These are phyloP conservation scores for Cynanchum wilfordii DNA, from an alignment of 257 asterid species.

Conservation along the genomic window DNA sequence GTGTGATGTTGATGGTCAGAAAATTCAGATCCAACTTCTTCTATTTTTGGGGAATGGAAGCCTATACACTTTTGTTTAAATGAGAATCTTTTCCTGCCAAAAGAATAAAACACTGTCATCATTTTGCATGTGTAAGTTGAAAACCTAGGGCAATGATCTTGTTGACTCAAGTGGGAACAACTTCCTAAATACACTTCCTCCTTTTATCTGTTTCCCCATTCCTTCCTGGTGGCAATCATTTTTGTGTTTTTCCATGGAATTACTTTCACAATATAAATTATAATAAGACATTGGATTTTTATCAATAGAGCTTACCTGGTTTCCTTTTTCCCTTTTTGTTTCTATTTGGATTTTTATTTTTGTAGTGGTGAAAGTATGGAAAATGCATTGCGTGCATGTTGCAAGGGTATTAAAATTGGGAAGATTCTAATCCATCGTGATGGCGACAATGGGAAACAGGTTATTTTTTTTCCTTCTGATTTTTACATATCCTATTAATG, in stretches of 20 bases:
- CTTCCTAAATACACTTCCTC: not conserved
- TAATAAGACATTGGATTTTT: not conserved
- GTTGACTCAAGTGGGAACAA: not conserved
- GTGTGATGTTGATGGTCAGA: not conserved
- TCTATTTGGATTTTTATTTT: slow-evolving; percentile 15
- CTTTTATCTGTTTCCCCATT: not conserved
- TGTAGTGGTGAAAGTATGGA: slow-evolving; percentile 99
- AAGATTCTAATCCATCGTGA: slow-evolving; percentile 93
- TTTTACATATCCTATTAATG: not conserved
- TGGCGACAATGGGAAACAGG: slow-evolving; percentile 98
- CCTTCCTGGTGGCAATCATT: not conserved
- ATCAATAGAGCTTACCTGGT: not conserved
- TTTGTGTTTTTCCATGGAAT: not conserved
- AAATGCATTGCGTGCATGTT: slow-evolving; percentile 97
- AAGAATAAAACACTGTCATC: not conserved
- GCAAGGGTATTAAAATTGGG: slow-evolving; percentile 98
- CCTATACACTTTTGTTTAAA: not conserved
- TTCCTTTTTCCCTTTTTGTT: not conserved
- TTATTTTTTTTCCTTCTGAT: slow-evolving; percentile 11
- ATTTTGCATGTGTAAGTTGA: not conserved
- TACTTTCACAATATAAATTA: not conserved
- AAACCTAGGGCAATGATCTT: not conserved
- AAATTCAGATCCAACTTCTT: not conserved
- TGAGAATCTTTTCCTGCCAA: not conserved
- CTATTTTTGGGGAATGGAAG: not conserved